Base-by-base conservation (phyloP, 2,329 filamentous ascomycete species). In the Elsinoe batatas region DNA sequence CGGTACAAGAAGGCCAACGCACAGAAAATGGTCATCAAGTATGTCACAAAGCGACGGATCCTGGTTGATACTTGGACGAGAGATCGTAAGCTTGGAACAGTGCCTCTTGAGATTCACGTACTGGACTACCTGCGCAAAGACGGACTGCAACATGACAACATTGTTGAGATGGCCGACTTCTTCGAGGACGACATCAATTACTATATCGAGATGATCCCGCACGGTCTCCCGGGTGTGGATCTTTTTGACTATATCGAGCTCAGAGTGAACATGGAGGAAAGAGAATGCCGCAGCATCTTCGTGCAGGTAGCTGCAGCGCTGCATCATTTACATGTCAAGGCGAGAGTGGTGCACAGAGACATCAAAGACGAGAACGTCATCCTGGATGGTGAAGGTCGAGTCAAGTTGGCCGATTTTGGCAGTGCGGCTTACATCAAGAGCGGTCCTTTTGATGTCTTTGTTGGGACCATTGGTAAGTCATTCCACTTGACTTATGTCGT, bases 281-380 rank as follows among this genome's bases (percentile, higher is more conserved):
- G 80, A 6, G 93, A 98, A 69, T 95, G 90, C 67, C 82, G 89
- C 54, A 95, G 88, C 72, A 98, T 98, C 59, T 98, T 98, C 69
- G 81, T 87, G 22, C 93, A 98, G 70, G 91, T 97, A 10, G 90
- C 88, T 8, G 81, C 84, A 65, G 93, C 93, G 5, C 79, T 98
- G 46, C 85, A 94, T 62, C 93, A 97, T 72, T 74, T 98, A 40
- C 93, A 98, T 67, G 90, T 82, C 54, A 91, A 87, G 68, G 91
- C 91, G 1, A 78, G 87, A 51, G 91, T 98, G 7, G 93, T 98
- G 10, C 93, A 98, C 71, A 85, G 93, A 35, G 93, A 98, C 66
- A 97, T 98, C 78, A 98, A 98, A 70, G 93, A 98, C 65, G 93
- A 98, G 72, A 98, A 98, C 64, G 88, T 98, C 30, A 87, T 98